Conservation (phyloP, 441 rosid genomes). For the Gossypium laxum region DNA sequence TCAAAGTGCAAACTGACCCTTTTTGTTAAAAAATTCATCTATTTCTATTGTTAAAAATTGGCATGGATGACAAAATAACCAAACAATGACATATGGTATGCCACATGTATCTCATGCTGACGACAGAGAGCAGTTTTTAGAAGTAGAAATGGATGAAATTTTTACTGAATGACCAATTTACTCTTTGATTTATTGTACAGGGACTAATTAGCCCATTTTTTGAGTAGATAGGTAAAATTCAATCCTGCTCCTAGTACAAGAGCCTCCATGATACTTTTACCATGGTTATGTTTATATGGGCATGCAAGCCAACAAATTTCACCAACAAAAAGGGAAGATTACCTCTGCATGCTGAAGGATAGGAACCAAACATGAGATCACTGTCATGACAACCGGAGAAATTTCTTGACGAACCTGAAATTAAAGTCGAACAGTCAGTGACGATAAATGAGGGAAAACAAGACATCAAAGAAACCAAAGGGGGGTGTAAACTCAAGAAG, state of each 20-base stretch:
- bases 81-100: background rate
- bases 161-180: too few relatives aligned
- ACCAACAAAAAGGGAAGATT: conserved; percentile 5
- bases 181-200: background rate
- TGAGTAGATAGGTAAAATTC: background rate
- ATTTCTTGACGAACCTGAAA: conserved; percentile 84
- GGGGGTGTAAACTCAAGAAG: background rate
- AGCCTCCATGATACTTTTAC: background rate
- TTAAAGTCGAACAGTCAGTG: background rate
- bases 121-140: background rate
- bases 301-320: background rate
- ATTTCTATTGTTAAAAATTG: background rate
- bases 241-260: background rate
- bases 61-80: background rate
- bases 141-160: background rate
- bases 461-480: background rate
- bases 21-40: background rate
- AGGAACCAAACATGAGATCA: conserved; percentile 63
- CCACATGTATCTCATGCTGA: background rate
- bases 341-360: conserved; percentile 87
- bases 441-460: background rate
- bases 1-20: background rate
- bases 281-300: background rate
- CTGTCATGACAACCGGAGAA: conserved; percentile 72
- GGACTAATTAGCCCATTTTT: background rate